A percentile compares a stretch with the other conserved stretches of the same genome.
Conservation (phyloP, 148 eudicot species). For the Silene uniflora region DNA sequence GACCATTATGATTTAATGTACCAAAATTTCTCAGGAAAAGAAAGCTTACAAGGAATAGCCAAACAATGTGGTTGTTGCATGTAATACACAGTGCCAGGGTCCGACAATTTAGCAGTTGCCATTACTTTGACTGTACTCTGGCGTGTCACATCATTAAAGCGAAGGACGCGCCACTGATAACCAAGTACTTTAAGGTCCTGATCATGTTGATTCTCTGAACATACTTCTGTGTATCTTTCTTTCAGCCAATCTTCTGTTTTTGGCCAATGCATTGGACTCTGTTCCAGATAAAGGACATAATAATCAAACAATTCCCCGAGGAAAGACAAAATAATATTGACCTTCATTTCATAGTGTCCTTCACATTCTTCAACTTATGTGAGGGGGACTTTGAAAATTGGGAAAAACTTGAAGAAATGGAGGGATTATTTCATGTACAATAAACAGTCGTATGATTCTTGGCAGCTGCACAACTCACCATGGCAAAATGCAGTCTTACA, state of each 20-base stretch:
- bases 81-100: constrained; percentile 49
- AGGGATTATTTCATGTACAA: neutral
- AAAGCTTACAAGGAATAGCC: constrained; percentile 79
- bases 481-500: neutral
- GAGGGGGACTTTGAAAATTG: too few relatives aligned
- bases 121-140: constrained; percentile 85
- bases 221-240: constrained; percentile 49
- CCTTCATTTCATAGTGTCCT: neutral
- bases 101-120: constrained; percentile 61
- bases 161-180: constrained; percentile 92
- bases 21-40: neutral
- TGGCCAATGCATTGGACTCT: constrained; percentile 61
- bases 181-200: constrained; percentile 57
- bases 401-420: neutral
- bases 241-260: constrained; percentile 64
- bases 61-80: constrained; percentile 83
- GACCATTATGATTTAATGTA: neutral
- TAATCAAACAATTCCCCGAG: neutral
- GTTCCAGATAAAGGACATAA: constrained; percentile 14
- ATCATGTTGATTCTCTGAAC: constrained; percentile 34
- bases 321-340: neutral
- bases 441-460: neutral
- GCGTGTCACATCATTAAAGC: constrained; percentile 78
- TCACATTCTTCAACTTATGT: neutral
- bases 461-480: neutral